Base-by-base conservation (phyloP, 2,329 filamentous ascomycete genomes). In the Alternaria consortialis region DNA sequence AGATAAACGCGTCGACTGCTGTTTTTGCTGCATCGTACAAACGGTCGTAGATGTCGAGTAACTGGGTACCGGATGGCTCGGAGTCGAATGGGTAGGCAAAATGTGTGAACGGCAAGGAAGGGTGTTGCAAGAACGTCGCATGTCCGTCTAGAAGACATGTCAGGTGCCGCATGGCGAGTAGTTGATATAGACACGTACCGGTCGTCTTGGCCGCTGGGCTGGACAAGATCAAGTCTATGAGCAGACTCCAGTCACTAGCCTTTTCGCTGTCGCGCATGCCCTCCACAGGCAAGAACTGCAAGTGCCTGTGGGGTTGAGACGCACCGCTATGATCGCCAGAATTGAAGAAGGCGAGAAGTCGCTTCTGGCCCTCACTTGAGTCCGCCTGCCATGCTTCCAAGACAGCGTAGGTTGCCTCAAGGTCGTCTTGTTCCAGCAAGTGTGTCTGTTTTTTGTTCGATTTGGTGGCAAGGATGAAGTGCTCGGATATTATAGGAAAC, bases 401-500 rank as follows among this genome's bases (percentile, higher is more conserved):
- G 67, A 89, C 91, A 0, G 85, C 84, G 58, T 87, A 85, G 2
- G 89, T 85, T 0, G 86, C 86, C 13, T 81, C 85, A 29, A 92
- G 78, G 68, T 92, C 90, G 27, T 79, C 80, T 12, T 80, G 75
- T 52, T 89, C 88, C 2, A 93, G 82, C 5, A 89, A 72, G 65
- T 90, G 81, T 2, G 86, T 88, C 80, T 93, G 90, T n/a, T 81
- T 80, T 72, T 87, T 86, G 74, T 88, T 88, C 1, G 80, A 76
- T n/a, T 80, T 85, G 0, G 90, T 93, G 0, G 87, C 86, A 48
- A 93, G 83, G 67, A 93, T 91, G 73, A 91, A 91, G 78, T 93
- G 90, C 69, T 88, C 84, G 0, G 86, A 84, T 34, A 91, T 88
- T 50, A 93, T 79, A 50, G 90, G 89, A 69, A 90, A 93, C 76